phyloP scores from a whole-genome alignment of 352 stramenopile genomes.

The Phytophthora idaei region DNA sequence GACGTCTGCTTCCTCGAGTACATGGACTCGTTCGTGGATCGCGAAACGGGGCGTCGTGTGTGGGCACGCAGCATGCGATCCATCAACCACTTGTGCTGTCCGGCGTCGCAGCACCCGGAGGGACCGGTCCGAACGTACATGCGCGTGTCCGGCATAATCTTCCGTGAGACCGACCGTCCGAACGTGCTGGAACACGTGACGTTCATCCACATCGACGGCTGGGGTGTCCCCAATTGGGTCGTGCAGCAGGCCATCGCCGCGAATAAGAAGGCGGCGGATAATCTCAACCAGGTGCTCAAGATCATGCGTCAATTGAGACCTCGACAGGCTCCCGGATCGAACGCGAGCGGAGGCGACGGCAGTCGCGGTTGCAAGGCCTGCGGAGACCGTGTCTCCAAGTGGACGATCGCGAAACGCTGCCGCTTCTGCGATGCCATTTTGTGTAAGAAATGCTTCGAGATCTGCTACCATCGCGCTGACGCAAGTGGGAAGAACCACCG shows the following conservation, averaged over 20 bases:
- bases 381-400: slow-evolving; percentile 63
- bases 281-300: slow-evolving; percentile 72
- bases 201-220: slow-evolving; percentile 61
- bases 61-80: slow-evolving; percentile 75
- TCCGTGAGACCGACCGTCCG: slow-evolving; percentile 60
- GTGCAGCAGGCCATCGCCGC: slow-evolving; percentile 49
- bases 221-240: slow-evolving; percentile 51
- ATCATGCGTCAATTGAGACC: slow-evolving; percentile 51
- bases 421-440: slow-evolving; percentile 67
- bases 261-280: slow-evolving; percentile 53
- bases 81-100: slow-evolving; percentile 64
- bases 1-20: slow-evolving; percentile 68
- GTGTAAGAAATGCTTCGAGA: slow-evolving; percentile 64
- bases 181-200: slow-evolving; percentile 64
- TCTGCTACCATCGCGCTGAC: slow-evolving; percentile 51
- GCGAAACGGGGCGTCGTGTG: slow-evolving; percentile 53
- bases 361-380: slow-evolving; percentile 56
- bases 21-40: slow-evolving; percentile 75
- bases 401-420: slow-evolving; percentile 63
- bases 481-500: slow-evolving; percentile 56
- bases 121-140: slow-evolving; percentile 59
- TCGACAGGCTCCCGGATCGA: slow-evolving; percentile 19
- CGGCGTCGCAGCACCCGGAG: slow-evolving; percentile 59
- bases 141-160: slow-evolving; percentile 60
- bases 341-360: slow-evolving; percentile 18